Conservation (phyloP, 345 rosid species). For the Rubroshorea leprosula region DNA sequence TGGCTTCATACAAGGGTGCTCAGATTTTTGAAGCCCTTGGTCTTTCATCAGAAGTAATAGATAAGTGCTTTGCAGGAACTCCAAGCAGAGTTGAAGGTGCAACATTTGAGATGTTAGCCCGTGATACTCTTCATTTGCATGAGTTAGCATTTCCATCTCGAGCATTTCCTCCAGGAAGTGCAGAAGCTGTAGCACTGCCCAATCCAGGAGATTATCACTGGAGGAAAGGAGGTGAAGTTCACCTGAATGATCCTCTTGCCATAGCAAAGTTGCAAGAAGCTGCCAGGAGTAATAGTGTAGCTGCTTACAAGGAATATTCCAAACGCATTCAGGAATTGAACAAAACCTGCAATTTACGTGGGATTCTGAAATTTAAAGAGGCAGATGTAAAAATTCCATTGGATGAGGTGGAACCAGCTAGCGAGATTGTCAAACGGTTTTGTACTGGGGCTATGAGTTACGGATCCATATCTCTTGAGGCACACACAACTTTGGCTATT, state of each 20-base stretch:
- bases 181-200: slow-evolving; percentile 86
- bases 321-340: slow-evolving; percentile 86
- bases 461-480: slow-evolving; percentile 97
- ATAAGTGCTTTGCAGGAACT: slow-evolving; percentile 96
- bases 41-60: slow-evolving; percentile 91
- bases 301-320: slow-evolving; percentile 91
- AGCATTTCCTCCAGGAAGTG: slow-evolving; percentile 79
- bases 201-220: slow-evolving; percentile 99
- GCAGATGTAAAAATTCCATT: slow-evolving; percentile 54
- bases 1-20: slow-evolving; percentile 99
- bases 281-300: slow-evolving; percentile 81
- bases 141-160: slow-evolving; percentile 84
- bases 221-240: slow-evolving; percentile 97
- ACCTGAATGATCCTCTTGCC: slow-evolving; percentile 96
- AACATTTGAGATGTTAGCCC: slow-evolving; percentile 96
- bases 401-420: slow-evolving; percentile 90
- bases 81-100: slow-evolving; percentile 99
- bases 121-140: slow-evolving; percentile 75
- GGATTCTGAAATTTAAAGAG: slow-evolving; percentile 82
- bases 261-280: slow-evolving; percentile 96
- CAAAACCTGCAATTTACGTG: slow-evolving; percentile 88
- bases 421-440: slow-evolving; percentile 96
- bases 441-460: slow-evolving; percentile 99
- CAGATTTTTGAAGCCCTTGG: slow-evolving; percentile 99
- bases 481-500: slow-evolving; percentile 77